Evolutionary conservation across 2,329 filamentous ascomycete species (phyloP).

Genomic region (Aaosphaeria arxii): DNA sequence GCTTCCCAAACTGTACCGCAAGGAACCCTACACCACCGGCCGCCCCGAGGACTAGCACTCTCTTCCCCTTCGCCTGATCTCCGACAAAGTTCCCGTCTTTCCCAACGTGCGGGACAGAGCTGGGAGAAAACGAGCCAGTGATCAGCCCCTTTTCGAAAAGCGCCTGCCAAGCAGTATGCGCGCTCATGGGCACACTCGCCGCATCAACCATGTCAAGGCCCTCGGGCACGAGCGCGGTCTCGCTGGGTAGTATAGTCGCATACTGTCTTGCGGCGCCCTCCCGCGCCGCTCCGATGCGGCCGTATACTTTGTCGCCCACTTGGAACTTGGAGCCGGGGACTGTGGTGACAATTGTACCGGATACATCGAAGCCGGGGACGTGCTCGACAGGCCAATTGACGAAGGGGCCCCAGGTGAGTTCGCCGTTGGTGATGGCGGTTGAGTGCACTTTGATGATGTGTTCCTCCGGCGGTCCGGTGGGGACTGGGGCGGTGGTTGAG

Average conservation of each 20-base stretch:
- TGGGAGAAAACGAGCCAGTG: conserved; percentile 5
- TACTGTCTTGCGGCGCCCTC: conserved; percentile 40
- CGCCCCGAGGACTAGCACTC: conserved; percentile 42
- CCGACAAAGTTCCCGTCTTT: conserved; percentile 6
- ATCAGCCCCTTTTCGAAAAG: conserved; percentile 35
- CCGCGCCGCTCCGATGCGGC: conserved; percentile 24
- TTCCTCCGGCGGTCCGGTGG: conserved; percentile 12
- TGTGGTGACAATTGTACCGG: conserved; percentile 40
- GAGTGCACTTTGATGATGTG: conserved; percentile 42
- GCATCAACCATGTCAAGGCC: conserved; percentile 33
- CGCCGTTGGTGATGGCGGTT: conserved; percentile 42
- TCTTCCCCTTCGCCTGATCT: conserved; percentile 22
- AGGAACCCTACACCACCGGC: conserved; percentile 44
- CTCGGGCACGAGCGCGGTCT: conserved; percentile 37
- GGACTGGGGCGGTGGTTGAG: conserved; percentile 7
- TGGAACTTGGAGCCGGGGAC: conserved; percentile 38
- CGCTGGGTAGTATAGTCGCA: conserved; percentile 28
- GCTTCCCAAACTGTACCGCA: conserved; percentile 42
- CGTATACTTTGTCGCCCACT: conserved; percentile 25
- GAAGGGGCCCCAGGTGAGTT: conserved; percentile 41
- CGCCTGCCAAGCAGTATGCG: conserved; percentile 45
- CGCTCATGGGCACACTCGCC: conserved; percentile 40
- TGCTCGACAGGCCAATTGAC: conserved; percentile 20
- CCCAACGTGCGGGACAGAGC: conserved; percentile 4
- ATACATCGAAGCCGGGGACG: conserved; percentile 44